Evolutionary conservation across 768 basidiomycete genomes (phyloP).

Genomic region (Suillus spraguei): DNA sequence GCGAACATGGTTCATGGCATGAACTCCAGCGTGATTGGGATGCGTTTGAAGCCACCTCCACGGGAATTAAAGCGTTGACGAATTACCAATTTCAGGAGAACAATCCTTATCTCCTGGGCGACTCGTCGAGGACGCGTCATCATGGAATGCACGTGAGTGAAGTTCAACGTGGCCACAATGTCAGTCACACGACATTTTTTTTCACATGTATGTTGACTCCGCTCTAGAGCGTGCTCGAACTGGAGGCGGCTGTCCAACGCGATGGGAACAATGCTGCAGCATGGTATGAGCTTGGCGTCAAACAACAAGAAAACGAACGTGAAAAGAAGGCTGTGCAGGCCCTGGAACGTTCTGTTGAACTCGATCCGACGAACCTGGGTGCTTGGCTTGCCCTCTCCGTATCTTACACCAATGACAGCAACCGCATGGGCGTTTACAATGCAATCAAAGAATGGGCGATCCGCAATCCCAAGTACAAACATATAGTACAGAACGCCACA

Average conservation of each 20-base stretch:
- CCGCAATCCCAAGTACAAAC: constrained; percentile 58
- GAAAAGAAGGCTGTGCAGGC: constrained; percentile 90
- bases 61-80: constrained; percentile 58
- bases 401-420: constrained; percentile 87
- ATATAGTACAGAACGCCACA: constrained; percentile 42
- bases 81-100: constrained; percentile 74
- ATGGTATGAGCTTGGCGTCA: constrained; percentile 94
- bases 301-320: constrained; percentile 97
- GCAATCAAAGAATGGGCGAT: constrained; percentile 86
- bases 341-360: constrained; percentile 74
- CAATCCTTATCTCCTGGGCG: constrained; percentile 77
- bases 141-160: constrained; percentile 39
- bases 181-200: constrained; percentile 27
- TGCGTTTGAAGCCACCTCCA: constrained; percentile 69
- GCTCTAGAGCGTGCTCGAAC: constrained; percentile 76
- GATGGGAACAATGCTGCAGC: constrained; percentile 68
- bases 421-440: constrained; percentile 71
- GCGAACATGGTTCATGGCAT: constrained; percentile 54
- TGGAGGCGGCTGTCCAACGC: constrained; percentile 87
- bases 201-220: constrained; percentile 21
- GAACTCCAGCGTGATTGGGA: constrained; percentile 81
- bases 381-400: constrained; percentile 92
- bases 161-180: constrained; percentile 39
- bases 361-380: constrained; percentile 74
- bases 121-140: constrained; percentile 52